Percentiles rank a stretch among this genome's conserved stretches.
Conservation (phyloP, 1,284 basidiomycete genomes). For the Grifola frondosa region DNA sequence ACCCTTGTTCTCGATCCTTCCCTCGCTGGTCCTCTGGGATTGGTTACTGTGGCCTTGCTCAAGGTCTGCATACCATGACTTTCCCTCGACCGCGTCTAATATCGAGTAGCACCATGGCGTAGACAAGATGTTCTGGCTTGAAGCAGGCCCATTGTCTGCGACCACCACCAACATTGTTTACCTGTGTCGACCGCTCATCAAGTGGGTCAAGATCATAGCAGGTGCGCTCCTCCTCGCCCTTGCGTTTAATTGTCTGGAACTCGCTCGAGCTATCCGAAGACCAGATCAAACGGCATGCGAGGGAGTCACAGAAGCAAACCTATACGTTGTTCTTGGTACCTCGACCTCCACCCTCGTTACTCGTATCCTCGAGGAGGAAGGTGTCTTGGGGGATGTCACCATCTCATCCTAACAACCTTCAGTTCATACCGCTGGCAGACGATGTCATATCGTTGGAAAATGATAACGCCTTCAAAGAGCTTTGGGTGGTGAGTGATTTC, state of each 20-base stretch:
- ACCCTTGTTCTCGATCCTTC: slow-evolving; percentile 91
- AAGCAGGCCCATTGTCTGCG: slow-evolving; percentile 80
- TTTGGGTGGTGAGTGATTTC: slow-evolving; percentile 71
- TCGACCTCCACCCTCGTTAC: slow-evolving; percentile 84
- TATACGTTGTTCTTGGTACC: slow-evolving; percentile 93
- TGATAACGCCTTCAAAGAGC: slow-evolving; percentile 79
- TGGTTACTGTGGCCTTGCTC: slow-evolving; percentile 87
- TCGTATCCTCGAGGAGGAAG: slow-evolving; percentile 85
- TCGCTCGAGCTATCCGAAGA: slow-evolving; percentile 49
- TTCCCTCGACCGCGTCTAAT: not conserved
- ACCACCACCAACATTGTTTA: slow-evolving; percentile 91
- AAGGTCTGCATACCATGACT: slow-evolving; percentile 57
- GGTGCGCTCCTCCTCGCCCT: slow-evolving; percentile 50
- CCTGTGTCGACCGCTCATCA: slow-evolving; percentile 86
- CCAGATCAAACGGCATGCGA: slow-evolving; percentile 79
- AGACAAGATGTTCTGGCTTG: slow-evolving; percentile 99
- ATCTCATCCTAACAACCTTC: slow-evolving; percentile 87
- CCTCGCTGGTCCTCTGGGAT: slow-evolving; percentile 88
- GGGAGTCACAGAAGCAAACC: slow-evolving; percentile 70
- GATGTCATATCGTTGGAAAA: slow-evolving; percentile 89
- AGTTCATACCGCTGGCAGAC: slow-evolving; percentile 90
- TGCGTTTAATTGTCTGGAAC: slow-evolving; percentile 10
- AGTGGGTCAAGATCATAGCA: slow-evolving; percentile 86
- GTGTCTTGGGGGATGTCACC: slow-evolving; percentile 86
- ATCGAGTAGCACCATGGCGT: slow-evolving; percentile 87